These are phyloP conservation scores for Ceratobasidium theobromae DNA, from an alignment of 1,284 basidiomycete species.

Conservation along the genomic window DNA sequence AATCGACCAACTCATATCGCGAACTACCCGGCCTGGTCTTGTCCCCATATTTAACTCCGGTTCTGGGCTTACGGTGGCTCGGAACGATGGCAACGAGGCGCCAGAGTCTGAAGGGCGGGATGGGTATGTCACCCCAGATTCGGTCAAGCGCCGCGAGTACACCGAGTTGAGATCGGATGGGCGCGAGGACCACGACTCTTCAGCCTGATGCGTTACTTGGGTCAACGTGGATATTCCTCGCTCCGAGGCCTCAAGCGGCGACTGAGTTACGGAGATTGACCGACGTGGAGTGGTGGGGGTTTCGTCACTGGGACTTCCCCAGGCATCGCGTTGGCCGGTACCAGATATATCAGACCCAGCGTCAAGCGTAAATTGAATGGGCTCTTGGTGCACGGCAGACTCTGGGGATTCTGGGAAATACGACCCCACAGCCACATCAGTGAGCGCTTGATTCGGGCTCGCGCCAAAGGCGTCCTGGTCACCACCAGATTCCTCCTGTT, in stretches of 20 bases:
- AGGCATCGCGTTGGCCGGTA: no score
- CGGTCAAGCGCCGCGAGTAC: slow-evolving; percentile 19
- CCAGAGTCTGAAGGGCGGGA: slow-evolving; percentile 15
- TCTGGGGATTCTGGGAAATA: slow-evolving; percentile 4
- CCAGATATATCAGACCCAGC: no score
- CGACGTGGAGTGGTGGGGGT: no score
- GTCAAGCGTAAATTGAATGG: no score
- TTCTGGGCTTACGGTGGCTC: slow-evolving; percentile 11
- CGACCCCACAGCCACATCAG: not conserved
- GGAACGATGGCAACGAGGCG: slow-evolving; percentile 18
- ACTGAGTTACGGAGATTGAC: no score
- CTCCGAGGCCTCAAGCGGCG: no score
- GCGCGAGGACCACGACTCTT: slow-evolving; percentile 11
- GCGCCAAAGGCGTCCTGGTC: not conserved
- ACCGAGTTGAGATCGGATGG: slow-evolving; percentile 9
- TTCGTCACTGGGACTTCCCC: no score
- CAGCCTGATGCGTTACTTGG: not conserved
- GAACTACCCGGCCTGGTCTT: slow-evolving; percentile 6
- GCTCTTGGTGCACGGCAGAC: no score
- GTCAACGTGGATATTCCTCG: no score
- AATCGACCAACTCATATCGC: slow-evolving; percentile 26
- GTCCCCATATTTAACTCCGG: slow-evolving; percentile 20
- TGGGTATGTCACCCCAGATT: slow-evolving; percentile 7
- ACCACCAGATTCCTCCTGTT: not conserved
- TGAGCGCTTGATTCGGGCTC: not conserved